These are phyloP conservation scores for Chaetomium fimeti DNA, from an alignment of 495 filamentous ascomycete species.

Conservation along the genomic window DNA sequence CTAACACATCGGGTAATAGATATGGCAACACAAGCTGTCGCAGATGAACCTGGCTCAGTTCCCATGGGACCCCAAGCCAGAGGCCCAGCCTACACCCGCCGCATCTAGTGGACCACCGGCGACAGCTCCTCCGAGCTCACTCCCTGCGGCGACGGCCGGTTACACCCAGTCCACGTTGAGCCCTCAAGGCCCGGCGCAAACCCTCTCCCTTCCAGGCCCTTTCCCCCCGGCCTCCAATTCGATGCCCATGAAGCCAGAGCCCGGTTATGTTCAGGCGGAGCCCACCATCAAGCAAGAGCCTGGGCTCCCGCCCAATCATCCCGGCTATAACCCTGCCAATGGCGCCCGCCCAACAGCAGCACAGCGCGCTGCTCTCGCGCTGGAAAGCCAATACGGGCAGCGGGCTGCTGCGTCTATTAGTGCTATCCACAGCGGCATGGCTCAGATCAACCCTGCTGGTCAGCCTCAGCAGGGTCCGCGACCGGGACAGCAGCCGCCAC, in stretches of 20 bases:
- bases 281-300: constrained; percentile 43
- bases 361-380: constrained; percentile 62
- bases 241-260: constrained; percentile 71
- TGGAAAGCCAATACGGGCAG: constrained; percentile 69
- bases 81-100: constrained; percentile 46
- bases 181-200: constrained; percentile 36
- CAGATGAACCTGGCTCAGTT: constrained; percentile 78
- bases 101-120: constrained; percentile 37
- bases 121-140: constrained; percentile 34
- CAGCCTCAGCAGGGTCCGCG: constrained; percentile 38
- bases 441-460: constrained; percentile 15
- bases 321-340: constrained; percentile 19
- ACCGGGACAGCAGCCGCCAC: constrained; percentile 40
- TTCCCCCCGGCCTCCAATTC: constrained; percentile 41
- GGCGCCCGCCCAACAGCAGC: constrained; percentile 47
- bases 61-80: constrained; percentile 86
- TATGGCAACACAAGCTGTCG: constrained; percentile 89
- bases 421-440: constrained; percentile 41
- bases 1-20: constrained; percentile 53
- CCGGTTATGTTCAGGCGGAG: constrained; percentile 54
- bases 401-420: constrained; percentile 69
- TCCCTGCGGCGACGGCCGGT: constrained; percentile 34
- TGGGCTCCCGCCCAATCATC: constrained; percentile 22
- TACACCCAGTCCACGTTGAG: constrained; percentile 42
- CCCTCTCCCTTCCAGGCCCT: constrained; percentile 43